These are phyloP conservation scores for Dorcoceras hygrometricum DNA, from an alignment of 257 asterid genomes.

Conservation along the genomic window DNA sequence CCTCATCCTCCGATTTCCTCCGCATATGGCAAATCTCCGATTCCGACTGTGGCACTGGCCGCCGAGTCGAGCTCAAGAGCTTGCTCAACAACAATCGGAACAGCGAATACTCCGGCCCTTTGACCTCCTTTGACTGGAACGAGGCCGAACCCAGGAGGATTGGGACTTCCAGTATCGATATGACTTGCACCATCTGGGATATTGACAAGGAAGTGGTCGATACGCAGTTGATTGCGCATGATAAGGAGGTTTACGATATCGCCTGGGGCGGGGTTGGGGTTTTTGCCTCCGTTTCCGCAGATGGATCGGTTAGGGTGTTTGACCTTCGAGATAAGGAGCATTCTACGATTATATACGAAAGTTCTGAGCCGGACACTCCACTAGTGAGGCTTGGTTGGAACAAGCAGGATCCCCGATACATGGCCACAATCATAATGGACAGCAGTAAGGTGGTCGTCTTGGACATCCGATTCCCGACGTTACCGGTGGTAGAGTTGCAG, in stretches of 20 bases:
- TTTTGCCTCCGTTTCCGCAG: slow-evolving; percentile 93
- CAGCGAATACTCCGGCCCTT: slow-evolving; percentile 84
- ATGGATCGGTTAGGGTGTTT: slow-evolving; percentile 95
- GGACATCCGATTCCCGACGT: slow-evolving; percentile 85
- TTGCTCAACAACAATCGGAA: slow-evolving; percentile 68
- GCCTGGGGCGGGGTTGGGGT: slow-evolving; percentile 99
- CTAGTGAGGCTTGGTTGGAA: slow-evolving; percentile 95
- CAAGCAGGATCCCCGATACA: slow-evolving; percentile 95
- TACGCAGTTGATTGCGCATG: slow-evolving; percentile 94
- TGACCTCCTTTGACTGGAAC: slow-evolving; percentile 96
- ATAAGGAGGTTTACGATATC: slow-evolving; percentile 96
- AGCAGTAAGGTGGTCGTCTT: slow-evolving; percentile 88
- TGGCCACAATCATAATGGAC: slow-evolving; percentile 97
- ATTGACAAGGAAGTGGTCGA: slow-evolving; percentile 92
- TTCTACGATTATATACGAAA: slow-evolving; percentile 88
- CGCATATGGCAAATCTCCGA: slow-evolving; percentile 83
- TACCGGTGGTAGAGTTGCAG: slow-evolving; percentile 92
- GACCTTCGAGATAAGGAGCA: slow-evolving; percentile 98
- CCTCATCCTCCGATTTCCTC: slow-evolving; percentile 85
- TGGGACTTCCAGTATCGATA: slow-evolving; percentile 92
- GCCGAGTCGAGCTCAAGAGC: slow-evolving; percentile 70
- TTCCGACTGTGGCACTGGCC: slow-evolving; percentile 37
- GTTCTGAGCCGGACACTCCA: slow-evolving; percentile 91
- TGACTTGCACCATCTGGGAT: slow-evolving; percentile 96
- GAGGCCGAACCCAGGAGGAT: slow-evolving; percentile 94